A percentile compares a stretch with the other conserved stretches of the same genome.
phyloP scores from a whole-genome alignment of 306 rosid species.

The Prunus mume region DNA sequence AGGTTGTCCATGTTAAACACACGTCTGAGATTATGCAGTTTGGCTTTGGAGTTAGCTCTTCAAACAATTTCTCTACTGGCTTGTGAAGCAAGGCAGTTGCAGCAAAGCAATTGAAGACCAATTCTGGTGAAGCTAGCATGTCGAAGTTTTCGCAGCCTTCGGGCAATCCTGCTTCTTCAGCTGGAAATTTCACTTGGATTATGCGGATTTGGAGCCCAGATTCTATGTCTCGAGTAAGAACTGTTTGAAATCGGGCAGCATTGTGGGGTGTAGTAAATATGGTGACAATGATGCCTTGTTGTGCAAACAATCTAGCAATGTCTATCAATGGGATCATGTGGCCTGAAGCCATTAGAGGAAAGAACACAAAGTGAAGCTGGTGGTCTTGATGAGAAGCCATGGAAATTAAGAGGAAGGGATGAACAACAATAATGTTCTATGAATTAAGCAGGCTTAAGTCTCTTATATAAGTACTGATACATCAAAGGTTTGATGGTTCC shows the following conservation, averaged over 20 bases:
- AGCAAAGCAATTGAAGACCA: slow-evolving; percentile 6
- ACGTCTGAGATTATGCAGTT: slow-evolving; percentile 47
- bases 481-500: too few relatives aligned
- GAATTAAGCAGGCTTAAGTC: neutral
- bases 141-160: slow-evolving; percentile 38
- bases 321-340: slow-evolving; percentile 35
- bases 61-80: slow-evolving; percentile 28
- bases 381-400: neutral
- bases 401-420: neutral
- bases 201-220: slow-evolving; percentile 20
- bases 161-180: slow-evolving; percentile 21
- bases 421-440: neutral
- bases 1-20: slow-evolving; percentile 40
- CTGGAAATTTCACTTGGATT: slow-evolving; percentile 15
- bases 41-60: slow-evolving; percentile 32
- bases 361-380: slow-evolving; percentile 31
- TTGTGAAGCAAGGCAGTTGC: slow-evolving; percentile 20
- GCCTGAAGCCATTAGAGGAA: slow-evolving; percentile 31
- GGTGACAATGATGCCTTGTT: slow-evolving; percentile 10
- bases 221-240: neutral
- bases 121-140: slow-evolving; percentile 22
- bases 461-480: too few relatives aligned
- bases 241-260: slow-evolving; percentile 13
- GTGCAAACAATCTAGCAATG: slow-evolving; percentile 30
- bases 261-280: slow-evolving; percentile 31